Percentiles rank a stretch among this genome's conserved stretches.
Evolutionary conservation across 2,329 filamentous ascomycete species (phyloP).

Genomic region (Chaetomiaceae sp.): DNA sequence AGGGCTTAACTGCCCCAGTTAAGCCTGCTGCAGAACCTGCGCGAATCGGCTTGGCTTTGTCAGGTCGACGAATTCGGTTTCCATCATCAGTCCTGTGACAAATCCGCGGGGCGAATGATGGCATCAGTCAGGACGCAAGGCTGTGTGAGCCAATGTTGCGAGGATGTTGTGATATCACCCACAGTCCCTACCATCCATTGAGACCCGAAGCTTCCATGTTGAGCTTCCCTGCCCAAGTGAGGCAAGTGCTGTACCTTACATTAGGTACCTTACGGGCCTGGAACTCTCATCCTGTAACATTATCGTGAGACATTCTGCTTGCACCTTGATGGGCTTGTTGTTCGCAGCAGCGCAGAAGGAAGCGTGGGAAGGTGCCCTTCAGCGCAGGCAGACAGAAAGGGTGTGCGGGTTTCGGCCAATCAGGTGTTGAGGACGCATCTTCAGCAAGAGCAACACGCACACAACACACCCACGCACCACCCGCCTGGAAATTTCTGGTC

Average conservation of each 20-base stretch:
- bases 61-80: conserved; percentile 11
- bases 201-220: neutral
- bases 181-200: neutral
- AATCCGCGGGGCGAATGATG: conserved; percentile 21
- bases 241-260: too few relatives aligned
- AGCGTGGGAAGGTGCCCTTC: neutral
- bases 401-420: conserved; percentile 14
- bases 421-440: too few relatives aligned
- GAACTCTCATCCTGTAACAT: too few relatives aligned
- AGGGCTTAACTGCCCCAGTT: too few relatives aligned
- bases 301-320: too few relatives aligned
- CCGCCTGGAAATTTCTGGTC: conserved; percentile 7
- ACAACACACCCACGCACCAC: neutral
- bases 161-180: conserved; percentile 27
- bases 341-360: conserved; percentile 1
- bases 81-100: conserved; percentile 17
- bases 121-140: conserved; percentile 12
- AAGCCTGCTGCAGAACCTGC: neutral
- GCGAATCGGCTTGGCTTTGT: conserved; percentile 11
- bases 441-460: conserved; percentile 13
- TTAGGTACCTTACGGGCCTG: too few relatives aligned
- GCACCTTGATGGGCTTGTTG: conserved; percentile 3
- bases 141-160: conserved; percentile 16
- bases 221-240: neutral
- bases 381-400: neutral